phyloP scores from a whole-genome alignment of 2,329 filamentous ascomycete genomes.

The Beauveria caledonica region DNA sequence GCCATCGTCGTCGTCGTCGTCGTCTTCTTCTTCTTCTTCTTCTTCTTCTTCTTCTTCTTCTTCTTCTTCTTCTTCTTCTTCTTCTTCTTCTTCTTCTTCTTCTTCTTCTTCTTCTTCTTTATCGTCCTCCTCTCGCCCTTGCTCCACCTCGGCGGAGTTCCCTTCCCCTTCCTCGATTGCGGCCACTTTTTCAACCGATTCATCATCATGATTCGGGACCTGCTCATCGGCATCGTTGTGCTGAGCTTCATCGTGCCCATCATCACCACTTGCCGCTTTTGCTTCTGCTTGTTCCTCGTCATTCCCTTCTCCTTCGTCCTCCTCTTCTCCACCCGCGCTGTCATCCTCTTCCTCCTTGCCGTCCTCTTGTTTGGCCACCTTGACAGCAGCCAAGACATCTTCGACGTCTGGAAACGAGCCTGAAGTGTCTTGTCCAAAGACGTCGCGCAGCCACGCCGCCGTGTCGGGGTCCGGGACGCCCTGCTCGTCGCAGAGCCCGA shows the following conservation, averaged over 20 bases:
- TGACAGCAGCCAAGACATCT: not conserved
- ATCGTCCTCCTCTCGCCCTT: too few species aligned
- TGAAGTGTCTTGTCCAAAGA: not conserved
- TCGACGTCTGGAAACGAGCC: constrained; percentile 5
- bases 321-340: not conserved
- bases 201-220: not conserved
- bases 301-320: not conserved
- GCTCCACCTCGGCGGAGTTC: too few species aligned
- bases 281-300: not conserved
- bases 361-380: not conserved
- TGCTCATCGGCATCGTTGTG: not conserved
- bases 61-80: not conserved
- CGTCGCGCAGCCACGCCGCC: not conserved
- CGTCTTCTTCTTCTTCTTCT: not conserved
- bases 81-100: not conserved
- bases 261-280: not conserved
- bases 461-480: not conserved
- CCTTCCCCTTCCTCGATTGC: not conserved
- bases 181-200: not conserved
- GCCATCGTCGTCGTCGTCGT: too few species aligned
- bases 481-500: not conserved
- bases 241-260: not conserved
- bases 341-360: not conserved
- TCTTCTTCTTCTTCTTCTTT: not conserved
- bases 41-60: not conserved